Percentiles rank a stretch among this genome's conserved stretches.
Evolutionary conservation across 495 filamentous ascomycete genomes (phyloP).

Genomic region (Darksidea phi): DNA sequence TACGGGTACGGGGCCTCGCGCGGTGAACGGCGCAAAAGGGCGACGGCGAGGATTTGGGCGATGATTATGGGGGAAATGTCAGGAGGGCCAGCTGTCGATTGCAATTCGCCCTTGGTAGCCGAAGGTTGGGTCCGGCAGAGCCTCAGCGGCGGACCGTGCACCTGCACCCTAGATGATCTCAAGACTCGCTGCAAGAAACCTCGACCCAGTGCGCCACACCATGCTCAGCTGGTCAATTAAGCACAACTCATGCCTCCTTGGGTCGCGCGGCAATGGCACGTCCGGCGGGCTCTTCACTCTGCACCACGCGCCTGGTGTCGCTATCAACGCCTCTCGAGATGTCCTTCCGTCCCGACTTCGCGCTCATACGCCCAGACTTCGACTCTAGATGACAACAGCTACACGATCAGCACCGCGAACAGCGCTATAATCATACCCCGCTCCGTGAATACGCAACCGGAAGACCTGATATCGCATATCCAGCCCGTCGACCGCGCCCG

Average conservation of each 20-base stretch:
- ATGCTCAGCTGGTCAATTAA: constrained; percentile 15
- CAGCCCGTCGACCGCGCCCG: neutral
- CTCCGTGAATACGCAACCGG: constrained; percentile 11
- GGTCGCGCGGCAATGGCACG: constrained; percentile 20
- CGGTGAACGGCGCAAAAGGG: neutral
- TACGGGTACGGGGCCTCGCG: neutral
- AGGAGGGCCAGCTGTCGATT: neutral
- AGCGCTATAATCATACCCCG: constrained; percentile 28
- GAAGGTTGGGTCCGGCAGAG: neutral
- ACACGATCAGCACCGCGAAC: neutral
- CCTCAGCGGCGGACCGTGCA: neutral
- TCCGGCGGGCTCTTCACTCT: neutral
- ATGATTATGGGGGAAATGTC: neutral
- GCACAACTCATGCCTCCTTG: constrained; percentile 18
- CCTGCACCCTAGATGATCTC: neutral
- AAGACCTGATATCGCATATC: constrained; percentile 22
- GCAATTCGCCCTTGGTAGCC: neutral
- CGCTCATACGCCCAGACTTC: neutral
- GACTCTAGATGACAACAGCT: neutral
- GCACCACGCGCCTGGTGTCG: neutral
- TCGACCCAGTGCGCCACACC: neutral
- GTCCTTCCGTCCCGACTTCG: neutral
- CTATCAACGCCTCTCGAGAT: neutral
- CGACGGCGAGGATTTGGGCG: neutral
- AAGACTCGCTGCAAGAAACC: neutral